Base-by-base conservation (phyloP, 2,329 filamentous ascomycete genomes). In the Thermoascus crustaceus region DNA sequence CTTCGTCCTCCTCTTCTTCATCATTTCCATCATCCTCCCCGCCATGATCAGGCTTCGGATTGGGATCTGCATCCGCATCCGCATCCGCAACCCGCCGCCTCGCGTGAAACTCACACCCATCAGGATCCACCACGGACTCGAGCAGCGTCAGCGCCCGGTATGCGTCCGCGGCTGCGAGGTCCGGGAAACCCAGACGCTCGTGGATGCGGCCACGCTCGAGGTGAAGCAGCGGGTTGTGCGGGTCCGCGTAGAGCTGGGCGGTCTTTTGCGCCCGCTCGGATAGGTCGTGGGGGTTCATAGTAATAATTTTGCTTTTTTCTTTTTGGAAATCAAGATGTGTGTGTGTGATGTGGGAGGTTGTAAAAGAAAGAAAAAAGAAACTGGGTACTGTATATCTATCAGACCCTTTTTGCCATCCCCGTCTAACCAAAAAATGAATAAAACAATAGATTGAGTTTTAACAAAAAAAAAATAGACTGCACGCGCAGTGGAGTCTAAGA, bases 111-210 rank as follows among this genome's bases (percentile, higher is more conserved):
- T 95, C 86, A 47, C 84, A 88, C 24, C 76, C 75, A 42, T 89
- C 83, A 37, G 60, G 60, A 37, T 91, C 80, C 44, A 72, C 62
- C 22, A 86, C 73, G 46, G 91, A 85, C 53, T 96, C 89, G 10
- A 83, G 75, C 30, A 98, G 67, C 3, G 94, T 74, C n/a, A 96
- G 71, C 1, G 88, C 87, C 37, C 83, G 81, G 57, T 96, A 96
- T 4, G 86, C 85, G 67, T 95, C 88, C 21, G 86, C 85, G 7
- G 82, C 80, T 4, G 87, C 87, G 24, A 98, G 75, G 58, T 98
- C 91, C 0, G 86, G 85, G 58, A 94, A 96, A 23, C 78, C 85
- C 30, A 95, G 71, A 30, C 77, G 68, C 10, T 78, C 73, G 58
- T 95, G 78, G 26, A 82, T 68, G 21, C 74, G 65, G 16, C 85